Evolutionary conservation across 139 green algal species (phyloP), one percentile per base, ranked within the genome.

Genomic region (Tetradesmus obliquus): DNA sequence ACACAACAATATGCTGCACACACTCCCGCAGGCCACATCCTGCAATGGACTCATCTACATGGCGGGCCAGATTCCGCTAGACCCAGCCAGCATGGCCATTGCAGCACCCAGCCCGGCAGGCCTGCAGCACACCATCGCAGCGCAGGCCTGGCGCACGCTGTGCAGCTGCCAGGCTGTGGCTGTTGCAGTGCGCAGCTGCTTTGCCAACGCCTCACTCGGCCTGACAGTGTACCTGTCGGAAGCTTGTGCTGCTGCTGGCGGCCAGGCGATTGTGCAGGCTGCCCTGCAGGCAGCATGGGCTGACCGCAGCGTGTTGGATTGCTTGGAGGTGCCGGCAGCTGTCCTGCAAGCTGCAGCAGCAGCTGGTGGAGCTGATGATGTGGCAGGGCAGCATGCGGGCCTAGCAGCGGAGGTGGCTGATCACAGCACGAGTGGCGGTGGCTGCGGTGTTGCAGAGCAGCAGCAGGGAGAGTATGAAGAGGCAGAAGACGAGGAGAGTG

Each of bases 51-150:
- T 96, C 24, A 81, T 95, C 54, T 84, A 96, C 93, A 76, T 96
- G 71, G 94, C 95, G 5, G 95, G 95, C 0, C 91, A 94, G 71
- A 96, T 97, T 79, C 91, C 93, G 2, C 93, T 99, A 87, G 94
- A 98, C 87, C 97, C 97, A 0, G 80, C 92, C 55, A 96, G 93
- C 91, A 98, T 99, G 97, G 88, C 87, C 22, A 84, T 97, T 3
- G 74, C 95, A 32, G 51, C 57, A 0, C 92, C 91, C 3, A 93
- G 90, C 60, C 5, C 84, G 87, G 53, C 57, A 58, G 32, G 17
- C 20, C 12, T 88, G 62, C 76, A 87, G 55, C 32, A 84, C 45
- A n/a, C 32, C n/a, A 71, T 91, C 79, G 89, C 58, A 2, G 62
- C 88, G 24, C 79, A 94, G 87, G 85, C 93, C 45, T 91, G 91